Conservation (phyloP, 129 eudicot genomes). For the Smallanthus sonchifolius region DNA sequence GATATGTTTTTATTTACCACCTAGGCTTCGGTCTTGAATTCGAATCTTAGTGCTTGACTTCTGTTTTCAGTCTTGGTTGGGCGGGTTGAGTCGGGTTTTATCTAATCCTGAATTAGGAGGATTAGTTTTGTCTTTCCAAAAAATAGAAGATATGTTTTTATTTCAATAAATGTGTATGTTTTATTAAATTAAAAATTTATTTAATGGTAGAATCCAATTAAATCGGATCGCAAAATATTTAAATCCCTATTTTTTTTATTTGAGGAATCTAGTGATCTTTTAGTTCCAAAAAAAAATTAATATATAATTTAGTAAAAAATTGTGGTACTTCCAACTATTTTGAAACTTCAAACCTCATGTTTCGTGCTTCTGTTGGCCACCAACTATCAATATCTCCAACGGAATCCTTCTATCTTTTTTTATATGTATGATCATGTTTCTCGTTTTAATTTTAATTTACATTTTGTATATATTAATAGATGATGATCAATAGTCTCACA, state of each 20-base stretch:
- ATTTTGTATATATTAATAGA: too few relatives aligned
- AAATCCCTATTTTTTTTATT: background rate
- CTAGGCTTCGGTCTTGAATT: too few relatives aligned
- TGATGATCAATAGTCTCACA: too few relatives aligned
- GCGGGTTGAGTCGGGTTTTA: too few relatives aligned
- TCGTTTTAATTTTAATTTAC: background rate
- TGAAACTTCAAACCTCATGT: slow-evolving; percentile 15
- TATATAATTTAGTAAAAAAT: background rate
- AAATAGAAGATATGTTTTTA: too few relatives aligned
- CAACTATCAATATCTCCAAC: slow-evolving; percentile 1
- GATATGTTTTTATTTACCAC: too few relatives aligned
- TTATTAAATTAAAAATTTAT: background rate
- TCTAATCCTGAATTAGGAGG: too few relatives aligned
- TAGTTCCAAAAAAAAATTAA: background rate
- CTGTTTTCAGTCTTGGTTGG: too few relatives aligned
- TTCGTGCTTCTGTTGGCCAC: slow-evolving; percentile 24
- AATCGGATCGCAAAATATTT: slow-evolving; percentile 5
- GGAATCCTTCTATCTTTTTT: background rate
- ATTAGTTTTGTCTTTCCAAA: too few relatives aligned
- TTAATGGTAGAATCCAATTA: background rate
- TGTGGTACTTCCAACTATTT: background rate
- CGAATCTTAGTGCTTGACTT: too few relatives aligned
- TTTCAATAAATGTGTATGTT: background rate
- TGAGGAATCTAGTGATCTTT: background rate
- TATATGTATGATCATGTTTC: background rate